Base-by-base conservation (phyloP, 2,329 filamentous ascomycete genomes). In the Dothiorella sarmentorum region DNA sequence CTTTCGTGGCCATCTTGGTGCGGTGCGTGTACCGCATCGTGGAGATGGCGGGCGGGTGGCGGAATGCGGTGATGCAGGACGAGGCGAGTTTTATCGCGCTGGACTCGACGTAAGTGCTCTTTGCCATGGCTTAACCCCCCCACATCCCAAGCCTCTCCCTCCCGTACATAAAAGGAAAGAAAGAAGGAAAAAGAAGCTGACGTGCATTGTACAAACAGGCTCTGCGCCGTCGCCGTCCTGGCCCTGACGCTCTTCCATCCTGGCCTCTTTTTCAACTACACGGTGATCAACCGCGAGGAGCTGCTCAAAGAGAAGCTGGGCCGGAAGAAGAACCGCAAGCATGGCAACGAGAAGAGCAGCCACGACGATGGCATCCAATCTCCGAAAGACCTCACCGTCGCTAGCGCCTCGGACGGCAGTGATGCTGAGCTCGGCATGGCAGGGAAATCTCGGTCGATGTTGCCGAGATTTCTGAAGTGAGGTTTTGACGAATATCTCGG, bases 41-140 rank as follows among this genome's bases (percentile, higher is more conserved):
- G 3, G 53, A 56, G 40, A 56, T 56, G 53, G 53, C 53, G 27
- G 53, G 53, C 11, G 53, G 79, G 60, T 80, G 76, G 47, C 68
- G 76, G 44, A 81, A 78, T 65, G 76, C 78, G 63, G 76, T 81
- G 33, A 76, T 75, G 0, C 78, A 81, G 65, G 70, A 81, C 27
- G 69, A 73, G 24, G 72, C 72, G 15, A 78, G 78, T 7, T 81
- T 78, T 70, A 22, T 57, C n/a, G 55, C 33, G 20, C 18, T 57
- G 29, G 55, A 57, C 26, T 47, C 55, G 17, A 29, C 24, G 55
- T 57, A 17, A 38, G 55, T 37, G 11, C 11, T 24, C 29, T 29
- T 29, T n/a, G n/a, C n/a, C n/a, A n/a, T n/a, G n/a, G n/a, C n/a
- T n/a, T n/a, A n/a, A n/a, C n/a, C n/a, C n/a, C n/a, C n/a, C n/a